Conservation (phyloP, 2,329 filamentous ascomycete species). For the Paracoccidioides lutzii region DNA sequence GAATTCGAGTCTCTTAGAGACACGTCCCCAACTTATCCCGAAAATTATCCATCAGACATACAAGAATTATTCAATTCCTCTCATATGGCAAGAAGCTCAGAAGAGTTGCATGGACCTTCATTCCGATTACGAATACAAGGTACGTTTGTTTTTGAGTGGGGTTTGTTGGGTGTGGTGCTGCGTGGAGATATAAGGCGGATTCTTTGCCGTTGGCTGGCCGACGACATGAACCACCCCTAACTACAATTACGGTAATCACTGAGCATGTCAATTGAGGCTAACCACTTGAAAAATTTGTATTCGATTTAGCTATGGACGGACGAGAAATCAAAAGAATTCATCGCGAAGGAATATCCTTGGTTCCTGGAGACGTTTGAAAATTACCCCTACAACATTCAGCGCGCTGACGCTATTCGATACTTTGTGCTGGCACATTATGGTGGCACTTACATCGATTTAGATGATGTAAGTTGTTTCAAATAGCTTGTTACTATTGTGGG, state of each 20-base stretch:
- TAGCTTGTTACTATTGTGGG: not conserved
- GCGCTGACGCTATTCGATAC: slow-evolving; percentile 67
- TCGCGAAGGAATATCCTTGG: slow-evolving; percentile 61
- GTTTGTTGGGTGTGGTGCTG: not conserved
- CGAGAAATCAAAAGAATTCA: slow-evolving; percentile 55
- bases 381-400: slow-evolving; percentile 63
- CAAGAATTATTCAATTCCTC: slow-evolving; percentile 55
- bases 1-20: slow-evolving; percentile 46
- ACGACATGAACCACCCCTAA: not conserved
- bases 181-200: too few relatives aligned
- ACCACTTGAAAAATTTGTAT: not conserved
- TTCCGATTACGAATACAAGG: slow-evolving; percentile 60
- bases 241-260: not conserved
- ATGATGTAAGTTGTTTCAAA: slow-evolving; percentile 41
- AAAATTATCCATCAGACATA: slow-evolving; percentile 72
- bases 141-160: slow-evolving; percentile 22
- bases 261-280: not conserved
- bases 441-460: slow-evolving; percentile 69
- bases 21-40: slow-evolving; percentile 50
- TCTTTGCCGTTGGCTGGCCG: not conserved
- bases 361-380: slow-evolving; percentile 61
- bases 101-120: slow-evolving; percentile 55
- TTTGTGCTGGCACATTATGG: slow-evolving; percentile 66
- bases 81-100: slow-evolving; percentile 52
- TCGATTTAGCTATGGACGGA: slow-evolving; percentile 59